A percentile compares a stretch with the other conserved stretches of the same genome.
phyloP scores from a whole-genome alignment of 2,329 filamentous ascomycete genomes.

The Ampelomyces quisqualis region DNA sequence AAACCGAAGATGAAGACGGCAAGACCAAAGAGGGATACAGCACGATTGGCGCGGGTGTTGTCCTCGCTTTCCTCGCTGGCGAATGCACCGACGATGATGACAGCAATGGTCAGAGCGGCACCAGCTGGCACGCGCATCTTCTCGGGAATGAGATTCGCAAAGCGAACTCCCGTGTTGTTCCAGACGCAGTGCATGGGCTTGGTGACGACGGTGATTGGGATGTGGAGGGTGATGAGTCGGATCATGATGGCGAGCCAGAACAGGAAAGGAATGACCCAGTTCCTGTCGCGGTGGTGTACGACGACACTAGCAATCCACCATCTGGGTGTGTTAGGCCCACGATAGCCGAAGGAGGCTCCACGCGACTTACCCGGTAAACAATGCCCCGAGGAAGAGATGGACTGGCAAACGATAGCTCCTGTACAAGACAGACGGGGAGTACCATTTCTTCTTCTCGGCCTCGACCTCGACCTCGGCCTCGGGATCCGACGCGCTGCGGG shows the following conservation, averaged over 20 bases:
- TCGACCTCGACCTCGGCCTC: slow-evolving; percentile 19
- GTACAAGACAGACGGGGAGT: slow-evolving; percentile 19
- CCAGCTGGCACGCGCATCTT: slow-evolving; percentile 64
- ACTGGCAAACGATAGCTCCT: slow-evolving; percentile 47
- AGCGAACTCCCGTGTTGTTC: slow-evolving; percentile 62
- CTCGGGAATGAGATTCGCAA: slow-evolving; percentile 65
- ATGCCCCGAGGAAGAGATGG: slow-evolving; percentile 47
- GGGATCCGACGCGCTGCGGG: slow-evolving; percentile 29
- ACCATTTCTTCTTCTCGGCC: slow-evolving; percentile 20
- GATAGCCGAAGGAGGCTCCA: neutral
- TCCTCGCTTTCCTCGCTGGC: slow-evolving; percentile 68
- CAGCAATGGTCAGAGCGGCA: slow-evolving; percentile 63
- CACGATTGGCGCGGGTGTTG: slow-evolving; percentile 79
- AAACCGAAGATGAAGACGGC: slow-evolving; percentile 67
- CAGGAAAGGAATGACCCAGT: slow-evolving; percentile 83
- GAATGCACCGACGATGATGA: slow-evolving; percentile 78
- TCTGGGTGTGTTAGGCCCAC: slow-evolving; percentile 36
- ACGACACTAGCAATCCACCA: slow-evolving; percentile 79
- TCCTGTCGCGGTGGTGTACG: slow-evolving; percentile 69
- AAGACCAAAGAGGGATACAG: slow-evolving; percentile 77
- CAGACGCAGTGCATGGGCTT: slow-evolving; percentile 67
- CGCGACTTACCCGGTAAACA: slow-evolving; percentile 55
- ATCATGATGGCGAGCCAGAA: slow-evolving; percentile 74
- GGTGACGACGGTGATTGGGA: slow-evolving; percentile 67
- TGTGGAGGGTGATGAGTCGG: slow-evolving; percentile 71